Evolutionary conservation across 768 basidiomycete species (phyloP), one percentile per base, ranked within the genome.

Genomic region (Suillus spraguei): DNA sequence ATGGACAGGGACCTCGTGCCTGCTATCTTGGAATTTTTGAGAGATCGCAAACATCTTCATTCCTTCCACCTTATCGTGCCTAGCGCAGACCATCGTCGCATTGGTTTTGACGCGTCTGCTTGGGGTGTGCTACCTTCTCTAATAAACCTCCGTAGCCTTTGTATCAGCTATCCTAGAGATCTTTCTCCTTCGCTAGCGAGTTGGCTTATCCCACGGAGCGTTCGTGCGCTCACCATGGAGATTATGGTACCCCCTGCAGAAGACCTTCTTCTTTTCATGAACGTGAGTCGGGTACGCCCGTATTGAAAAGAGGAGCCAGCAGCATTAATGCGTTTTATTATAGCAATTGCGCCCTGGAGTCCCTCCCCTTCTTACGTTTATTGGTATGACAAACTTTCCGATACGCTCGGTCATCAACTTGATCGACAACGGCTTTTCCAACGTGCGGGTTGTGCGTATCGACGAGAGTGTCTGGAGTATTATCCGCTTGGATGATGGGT

Each of bases 101-200:
- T 87, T 11, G 90, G 90, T 33, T 90, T 88, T 66, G 86, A 90
- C 65, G 87, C 89, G 0, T 83, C 86, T 1, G 79, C 86, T 8
- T 91, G 88, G 89, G 89, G 89, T 11, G 85, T 90, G 9, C 76
- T 92, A 11, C 89, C 89, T 0, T 81, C 81, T 6, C 73, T 92
- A 32, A 72, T 76, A 20, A 78, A 78, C 14, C 71, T 92, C 59
- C 80, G 74, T n/a, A 81, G 79, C 44, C 71, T 91, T 61, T 81
- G 78, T 59, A 87, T 90, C 60, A 85, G 84, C 5, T 84, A 90
- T 68, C 89, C 90, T 2, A 76, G 78, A 64, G 89, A 90, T 70
- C 73, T 91, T 44, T 81, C 86, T 1, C 81, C 87, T 0, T 83
- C 85, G 2, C 75, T 91, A 22, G 88, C 88, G 9, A 81, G 85